Conservation (phyloP, 371 early-diverging fungal genomes). For the Saksenaea oblongispora region DNA sequence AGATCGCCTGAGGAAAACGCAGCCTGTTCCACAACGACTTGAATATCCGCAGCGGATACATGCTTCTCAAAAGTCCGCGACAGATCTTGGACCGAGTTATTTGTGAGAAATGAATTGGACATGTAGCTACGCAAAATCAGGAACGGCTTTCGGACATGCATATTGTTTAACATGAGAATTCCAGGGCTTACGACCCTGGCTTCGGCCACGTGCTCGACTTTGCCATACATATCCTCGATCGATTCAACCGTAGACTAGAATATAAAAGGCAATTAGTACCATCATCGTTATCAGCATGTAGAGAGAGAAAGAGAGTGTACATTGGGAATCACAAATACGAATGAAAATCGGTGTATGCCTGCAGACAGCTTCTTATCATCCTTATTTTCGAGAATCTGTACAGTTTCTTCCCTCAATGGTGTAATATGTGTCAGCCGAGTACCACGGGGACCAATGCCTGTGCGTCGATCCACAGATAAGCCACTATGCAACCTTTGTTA, state of each 20-base stretch:
- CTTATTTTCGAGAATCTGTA: conserved; percentile 22
- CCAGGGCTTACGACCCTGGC: conserved; percentile 23
- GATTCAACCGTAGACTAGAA: conserved; percentile 32
- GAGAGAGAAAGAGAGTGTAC: conserved; percentile 16
- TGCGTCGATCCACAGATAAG: conserved; percentile 6
- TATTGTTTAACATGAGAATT: conserved; percentile 25
- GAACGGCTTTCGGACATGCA: conserved; percentile 29
- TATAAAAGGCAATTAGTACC: neutral
- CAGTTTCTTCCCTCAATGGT: conserved; percentile 24
- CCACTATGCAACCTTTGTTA: neutral
- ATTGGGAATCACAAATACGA: conserved; percentile 39
- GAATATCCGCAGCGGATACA: conserved; percentile 26
- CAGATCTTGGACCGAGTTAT: conserved; percentile 34
- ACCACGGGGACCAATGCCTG: conserved; percentile 37
- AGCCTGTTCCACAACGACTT: conserved; percentile 31
- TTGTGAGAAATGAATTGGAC: conserved; percentile 34
- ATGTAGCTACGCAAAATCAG: conserved; percentile 36
- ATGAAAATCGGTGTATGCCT: conserved; percentile 36
- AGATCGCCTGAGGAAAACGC: conserved; percentile 41
- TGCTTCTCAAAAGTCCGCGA: conserved; percentile 41
- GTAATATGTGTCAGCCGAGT: conserved; percentile 28
- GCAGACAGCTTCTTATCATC: conserved; percentile 24
- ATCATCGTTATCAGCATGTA: neutral
- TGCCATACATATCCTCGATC: conserved; percentile 37
- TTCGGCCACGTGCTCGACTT: conserved; percentile 30